A percentile compares a stretch with the other conserved stretches of the same genome.
Evolutionary conservation across 2,329 filamentous ascomycete genomes (phyloP).

Genomic region (Acephala macrosclerotiorum): DNA sequence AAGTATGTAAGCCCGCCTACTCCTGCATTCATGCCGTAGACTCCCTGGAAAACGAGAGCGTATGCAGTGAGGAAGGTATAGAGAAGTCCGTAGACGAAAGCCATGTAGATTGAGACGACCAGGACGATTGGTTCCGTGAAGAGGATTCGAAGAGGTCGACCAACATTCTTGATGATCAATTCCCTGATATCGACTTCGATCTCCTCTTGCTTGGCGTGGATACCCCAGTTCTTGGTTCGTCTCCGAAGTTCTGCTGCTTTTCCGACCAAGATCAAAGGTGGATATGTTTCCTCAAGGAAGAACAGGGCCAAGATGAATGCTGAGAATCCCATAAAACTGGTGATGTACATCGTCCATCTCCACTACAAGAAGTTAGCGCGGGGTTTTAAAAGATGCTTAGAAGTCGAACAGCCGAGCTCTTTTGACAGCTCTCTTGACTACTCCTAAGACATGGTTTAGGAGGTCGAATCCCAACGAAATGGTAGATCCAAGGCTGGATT

Average conservation of each 20-base stretch:
- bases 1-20: slow-evolving; percentile 49
- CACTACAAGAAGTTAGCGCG: no score
- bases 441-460: no score
- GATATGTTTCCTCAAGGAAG: not conserved
- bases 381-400: no score
- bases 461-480: no score
- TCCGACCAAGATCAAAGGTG: not conserved
- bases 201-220: slow-evolving; percentile 44
- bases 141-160: slow-evolving; percentile 54
- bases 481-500: no score
- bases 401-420: no score
- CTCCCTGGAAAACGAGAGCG: slow-evolving; percentile 53
- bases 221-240: slow-evolving; percentile 55
- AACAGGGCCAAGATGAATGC: not conserved
- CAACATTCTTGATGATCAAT: slow-evolving; percentile 49
- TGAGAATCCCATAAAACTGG: not conserved
- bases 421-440: no score
- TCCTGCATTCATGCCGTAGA: slow-evolving; percentile 48
- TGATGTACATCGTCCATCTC: slow-evolving; percentile 43
- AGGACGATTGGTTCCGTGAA: slow-evolving; percentile 45
- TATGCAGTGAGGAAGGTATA: slow-evolving; percentile 60
- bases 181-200: slow-evolving; percentile 38
- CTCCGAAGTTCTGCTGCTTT: slow-evolving; percentile 16
- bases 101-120: slow-evolving; percentile 55
- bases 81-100: slow-evolving; percentile 57